phyloP scores from a whole-genome alignment of 805 yeast genomes.

The Kuraishia floccosa region DNA sequence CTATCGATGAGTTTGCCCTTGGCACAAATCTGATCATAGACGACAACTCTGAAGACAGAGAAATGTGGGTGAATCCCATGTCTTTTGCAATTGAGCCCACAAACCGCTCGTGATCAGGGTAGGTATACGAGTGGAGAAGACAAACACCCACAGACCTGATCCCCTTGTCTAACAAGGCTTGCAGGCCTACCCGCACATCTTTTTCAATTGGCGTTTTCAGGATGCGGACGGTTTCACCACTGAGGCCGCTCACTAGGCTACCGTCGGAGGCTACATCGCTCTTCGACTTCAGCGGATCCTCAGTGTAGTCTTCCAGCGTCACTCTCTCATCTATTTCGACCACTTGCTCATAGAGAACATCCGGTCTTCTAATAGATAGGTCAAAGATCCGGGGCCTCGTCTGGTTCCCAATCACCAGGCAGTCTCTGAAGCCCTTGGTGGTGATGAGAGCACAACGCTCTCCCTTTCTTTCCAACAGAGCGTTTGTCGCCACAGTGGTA shows the following conservation, averaged over 20 bases:
- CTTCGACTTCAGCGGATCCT: constrained; percentile 3
- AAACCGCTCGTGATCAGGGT: constrained; percentile 25
- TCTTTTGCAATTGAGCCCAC: constrained; percentile 50
- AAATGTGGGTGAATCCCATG: constrained; percentile 59
- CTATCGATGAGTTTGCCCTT: constrained; percentile 67
- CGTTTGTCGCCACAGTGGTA: constrained; percentile 94
- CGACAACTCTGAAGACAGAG: constrained; percentile 55
- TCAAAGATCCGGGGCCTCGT: constrained; percentile 87
- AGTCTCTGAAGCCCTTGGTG: constrained; percentile 82
- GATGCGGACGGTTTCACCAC: constrained; percentile 25
- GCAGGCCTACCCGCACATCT: constrained; percentile 9
- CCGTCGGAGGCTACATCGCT: constrained; percentile 27
- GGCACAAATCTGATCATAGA: constrained; percentile 75
- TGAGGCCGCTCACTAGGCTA: constrained; percentile 14
- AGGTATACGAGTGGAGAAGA: constrained; percentile 23
- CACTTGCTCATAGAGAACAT: constrained; percentile 61
- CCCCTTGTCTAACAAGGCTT: constrained; percentile 11
- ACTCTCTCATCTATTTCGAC: constrained; percentile 86
- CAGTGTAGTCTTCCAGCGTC: constrained; percentile 63
- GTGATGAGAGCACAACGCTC: constrained; percentile 78
- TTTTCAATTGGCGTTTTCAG: constrained; percentile 19
- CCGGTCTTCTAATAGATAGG: constrained; percentile 60
- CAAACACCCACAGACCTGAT: constrained; percentile 21
- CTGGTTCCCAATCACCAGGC: constrained; percentile 79
- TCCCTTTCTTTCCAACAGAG: constrained; percentile 86